Evolutionary conservation across 495 filamentous ascomycete species (phyloP).

Genomic region (Penicillium cosmopolitanum): DNA sequence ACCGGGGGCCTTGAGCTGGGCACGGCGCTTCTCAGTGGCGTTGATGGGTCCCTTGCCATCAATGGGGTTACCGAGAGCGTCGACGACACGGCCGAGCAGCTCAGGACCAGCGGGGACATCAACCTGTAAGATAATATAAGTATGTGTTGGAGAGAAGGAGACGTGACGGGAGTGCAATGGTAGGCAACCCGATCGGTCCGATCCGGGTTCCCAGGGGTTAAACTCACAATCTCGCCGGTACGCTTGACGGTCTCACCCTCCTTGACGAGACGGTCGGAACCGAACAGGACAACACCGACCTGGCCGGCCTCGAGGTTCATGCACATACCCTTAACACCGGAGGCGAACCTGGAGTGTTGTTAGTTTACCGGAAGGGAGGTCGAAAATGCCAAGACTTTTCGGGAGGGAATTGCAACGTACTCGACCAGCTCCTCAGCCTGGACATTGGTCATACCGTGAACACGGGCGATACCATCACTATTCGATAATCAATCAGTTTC

Average conservation of each 20-base stretch:
- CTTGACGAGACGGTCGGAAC: conserved; percentile 99
- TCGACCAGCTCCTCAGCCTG: conserved; percentile 99
- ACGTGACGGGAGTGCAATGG: background rate
- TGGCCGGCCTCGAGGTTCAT: conserved; percentile 99
- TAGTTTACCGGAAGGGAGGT: conserved; percentile 34
- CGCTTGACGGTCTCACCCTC: conserved; percentile 99
- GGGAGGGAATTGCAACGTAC: conserved; percentile 62
- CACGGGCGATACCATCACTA: conserved; percentile 99
- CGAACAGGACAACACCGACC: conserved; percentile 99
- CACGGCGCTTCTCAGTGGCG: conserved; percentile 88
- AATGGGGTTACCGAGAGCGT: conserved; percentile 98
- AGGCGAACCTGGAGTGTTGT: conserved; percentile 80
- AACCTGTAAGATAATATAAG: conserved; percentile 63
- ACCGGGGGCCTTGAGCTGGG: conserved; percentile 97
- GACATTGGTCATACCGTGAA: conserved; percentile 99
- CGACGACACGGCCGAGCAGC: conserved; percentile 96
- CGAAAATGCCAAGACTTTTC: conserved; percentile 25
- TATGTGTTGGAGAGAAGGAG: background rate
- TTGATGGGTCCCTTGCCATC: conserved; percentile 98
- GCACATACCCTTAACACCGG: conserved; percentile 99
- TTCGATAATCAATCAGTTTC: conserved; percentile 32
- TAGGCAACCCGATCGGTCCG: conserved; percentile 11
- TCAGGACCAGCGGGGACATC: conserved; percentile 94
- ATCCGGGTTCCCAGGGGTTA: conserved; percentile 4
- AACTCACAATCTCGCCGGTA: conserved; percentile 96